These are phyloP conservation scores for Bipolaris oryzae DNA, from an alignment of 2,329 filamentous ascomycete genomes.

Conservation along the genomic window DNA sequence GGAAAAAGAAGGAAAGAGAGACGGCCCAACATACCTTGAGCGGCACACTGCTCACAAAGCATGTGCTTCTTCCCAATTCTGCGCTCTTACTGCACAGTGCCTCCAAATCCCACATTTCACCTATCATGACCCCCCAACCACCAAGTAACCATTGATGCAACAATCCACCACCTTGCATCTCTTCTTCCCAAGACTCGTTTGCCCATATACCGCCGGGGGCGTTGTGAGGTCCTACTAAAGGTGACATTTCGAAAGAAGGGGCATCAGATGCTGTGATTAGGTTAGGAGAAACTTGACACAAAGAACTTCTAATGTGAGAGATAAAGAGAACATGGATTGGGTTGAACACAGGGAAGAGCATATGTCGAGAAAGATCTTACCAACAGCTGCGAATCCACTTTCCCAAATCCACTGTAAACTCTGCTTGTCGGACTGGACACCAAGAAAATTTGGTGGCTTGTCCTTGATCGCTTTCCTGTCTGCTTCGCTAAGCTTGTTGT, in stretches of 20 bases:
- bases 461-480: conserved; percentile 36
- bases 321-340: not conserved
- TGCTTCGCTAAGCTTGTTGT: conserved; percentile 33
- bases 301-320: not conserved
- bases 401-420: conserved; percentile 56
- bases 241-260: conserved; percentile 53
- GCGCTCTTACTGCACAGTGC: conserved; percentile 60
- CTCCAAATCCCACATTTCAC: conserved; percentile 56
- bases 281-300: not conserved
- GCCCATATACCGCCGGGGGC: conserved; percentile 42
- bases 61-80: conserved; percentile 60
- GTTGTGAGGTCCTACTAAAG: conserved; percentile 45
- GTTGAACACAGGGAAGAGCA: not conserved
- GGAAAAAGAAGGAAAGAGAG: not conserved
- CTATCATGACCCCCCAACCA: conserved; percentile 48
- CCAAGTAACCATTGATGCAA: conserved; percentile 43
- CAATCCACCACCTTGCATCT: conserved; percentile 45
- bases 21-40: conserved; percentile 53
- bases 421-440: conserved; percentile 48
- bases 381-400: conserved; percentile 52
- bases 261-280: conserved; percentile 44
- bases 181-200: conserved; percentile 42
- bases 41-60: conserved; percentile 66
- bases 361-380: conserved; percentile 4
- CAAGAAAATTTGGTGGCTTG: conserved; percentile 46